Evolutionary conservation across 2,329 filamentous ascomycete species (phyloP).

Genomic region (Chrysosporium queenslandicum): DNA sequence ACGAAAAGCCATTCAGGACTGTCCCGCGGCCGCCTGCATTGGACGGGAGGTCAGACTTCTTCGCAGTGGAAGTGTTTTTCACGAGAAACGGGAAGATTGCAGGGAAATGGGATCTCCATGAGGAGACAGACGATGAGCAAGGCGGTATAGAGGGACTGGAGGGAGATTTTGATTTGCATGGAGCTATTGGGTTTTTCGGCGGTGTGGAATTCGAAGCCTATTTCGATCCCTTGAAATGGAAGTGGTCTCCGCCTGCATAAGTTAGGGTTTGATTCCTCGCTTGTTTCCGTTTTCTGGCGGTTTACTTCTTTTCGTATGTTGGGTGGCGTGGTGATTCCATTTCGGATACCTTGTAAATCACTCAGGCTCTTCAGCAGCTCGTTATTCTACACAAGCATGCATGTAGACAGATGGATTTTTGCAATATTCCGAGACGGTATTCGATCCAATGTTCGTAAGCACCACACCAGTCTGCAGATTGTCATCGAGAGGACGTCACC

Average conservation of each 20-base stretch:
- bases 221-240: constrained; percentile 42
- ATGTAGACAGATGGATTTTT: too few species aligned
- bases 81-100: constrained; percentile 46
- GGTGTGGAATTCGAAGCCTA: constrained; percentile 51
- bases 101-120: constrained; percentile 50
- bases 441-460: too few species aligned
- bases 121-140: constrained; percentile 48
- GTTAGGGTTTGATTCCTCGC: too few species aligned
- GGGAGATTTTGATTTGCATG: constrained; percentile 55
- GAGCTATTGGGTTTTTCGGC: constrained; percentile 52
- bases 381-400: too few species aligned
- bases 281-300: background rate
- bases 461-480: too few species aligned
- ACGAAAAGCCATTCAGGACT: constrained; percentile 27
- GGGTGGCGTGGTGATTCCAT: background rate
- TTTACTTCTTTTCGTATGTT: background rate
- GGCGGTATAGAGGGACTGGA: constrained; percentile 55
- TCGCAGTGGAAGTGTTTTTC: constrained; percentile 48
- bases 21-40: constrained; percentile 1
- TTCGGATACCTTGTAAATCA: too few species aligned
- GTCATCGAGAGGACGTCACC: too few species aligned
- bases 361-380: too few species aligned
- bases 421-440: too few species aligned
- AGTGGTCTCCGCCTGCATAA: constrained; percentile 28
- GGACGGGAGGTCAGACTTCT: constrained; percentile 11